Evolutionary conservation across 257 asterid genomes (phyloP), one percentile per base, ranked within the genome.

Genomic region (Solanum pennellii): DNA sequence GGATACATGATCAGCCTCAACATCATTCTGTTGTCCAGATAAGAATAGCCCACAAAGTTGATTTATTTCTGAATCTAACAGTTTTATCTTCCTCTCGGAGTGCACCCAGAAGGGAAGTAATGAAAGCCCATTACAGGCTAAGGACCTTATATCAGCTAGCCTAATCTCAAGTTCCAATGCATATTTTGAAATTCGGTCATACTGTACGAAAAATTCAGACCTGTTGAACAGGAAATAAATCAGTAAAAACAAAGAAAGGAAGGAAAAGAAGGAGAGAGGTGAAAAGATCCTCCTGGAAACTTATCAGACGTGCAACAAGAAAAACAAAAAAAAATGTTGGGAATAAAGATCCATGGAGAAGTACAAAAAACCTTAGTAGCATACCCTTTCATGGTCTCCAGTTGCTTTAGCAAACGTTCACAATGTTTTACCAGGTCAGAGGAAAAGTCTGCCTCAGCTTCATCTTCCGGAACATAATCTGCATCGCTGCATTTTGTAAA

Each of bases 81-180:
- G 92, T 86, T 93, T 92, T 35, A 97, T 87, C 91, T 89, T 94
- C 88, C 86, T 88, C 89, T 92, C 94, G 49, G 95, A 92, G 88
- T 94, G 97, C 91, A 91, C 90, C 99, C 99, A 97, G 89, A 93
- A 97, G 25, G 97, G 96, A 89, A 92, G 94, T 76, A 97, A 87
- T 10, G 92, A 92, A 71, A 93, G 89, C 62, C 93, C 97, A 89
- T 91, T 88, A 86, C 93, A 93, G 89, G 96, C 93, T 89, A 97
- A 87, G 41, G 99, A 90, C 89, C 91, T 94, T 75, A 96, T 91
- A 91, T 97, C 99, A 31, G 93, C 89, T 52, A 94, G 93, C 89
- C 99, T 94, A 85, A 87, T 93, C 93, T 95, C 98, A 88, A 91
- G 92, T 90, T 95, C 99, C 91, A 90, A 31, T 45, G 80, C 86